These are phyloP conservation scores for Penicillium sp. DNA, from an alignment of 2,329 filamentous ascomycete species.

Conservation along the genomic window DNA sequence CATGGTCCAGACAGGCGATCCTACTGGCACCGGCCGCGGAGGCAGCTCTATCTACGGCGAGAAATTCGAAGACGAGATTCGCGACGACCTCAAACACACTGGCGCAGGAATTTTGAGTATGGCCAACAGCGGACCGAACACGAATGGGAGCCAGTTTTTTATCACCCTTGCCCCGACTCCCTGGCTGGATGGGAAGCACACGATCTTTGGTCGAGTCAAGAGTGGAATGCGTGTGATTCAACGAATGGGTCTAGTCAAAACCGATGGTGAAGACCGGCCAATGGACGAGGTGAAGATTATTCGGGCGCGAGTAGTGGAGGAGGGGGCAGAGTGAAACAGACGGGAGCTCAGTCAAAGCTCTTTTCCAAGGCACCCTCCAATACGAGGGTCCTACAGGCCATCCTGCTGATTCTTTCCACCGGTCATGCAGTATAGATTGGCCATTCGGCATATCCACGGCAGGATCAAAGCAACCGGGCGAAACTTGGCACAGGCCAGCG, in stretches of 20 bases:
- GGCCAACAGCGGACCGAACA: constrained; percentile 90
- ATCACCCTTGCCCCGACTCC: constrained; percentile 90
- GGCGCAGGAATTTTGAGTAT: constrained; percentile 91
- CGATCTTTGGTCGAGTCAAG: constrained; percentile 89
- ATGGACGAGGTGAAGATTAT: constrained; percentile 75
- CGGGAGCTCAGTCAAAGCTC: not conserved
- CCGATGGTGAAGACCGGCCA: constrained; percentile 72
- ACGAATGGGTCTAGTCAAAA: constrained; percentile 82
- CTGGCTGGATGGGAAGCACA: constrained; percentile 95
- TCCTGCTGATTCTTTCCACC: no score
- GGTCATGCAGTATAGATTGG: no score
- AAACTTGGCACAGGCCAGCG: no score
- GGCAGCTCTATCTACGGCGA: constrained; percentile 86
- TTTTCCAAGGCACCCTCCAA: not conserved
- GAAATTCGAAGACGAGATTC: constrained; percentile 90
- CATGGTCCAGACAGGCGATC: constrained; percentile 94
- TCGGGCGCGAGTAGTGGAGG: constrained; percentile 60
- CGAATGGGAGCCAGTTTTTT: constrained; percentile 94
- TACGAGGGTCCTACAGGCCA: not conserved
- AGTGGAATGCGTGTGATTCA: constrained; percentile 75
- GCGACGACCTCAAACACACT: constrained; percentile 72
- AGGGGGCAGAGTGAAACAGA: constrained; percentile 39
- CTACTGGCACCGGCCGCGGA: constrained; percentile 85
- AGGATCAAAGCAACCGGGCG: no score
- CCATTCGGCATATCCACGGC: no score